Percentiles rank a stretch among this genome's conserved stretches.
Evolutionary conservation across 2,329 filamentous ascomycete genomes (phyloP).

Genomic region (Delphinella strobiligena): DNA sequence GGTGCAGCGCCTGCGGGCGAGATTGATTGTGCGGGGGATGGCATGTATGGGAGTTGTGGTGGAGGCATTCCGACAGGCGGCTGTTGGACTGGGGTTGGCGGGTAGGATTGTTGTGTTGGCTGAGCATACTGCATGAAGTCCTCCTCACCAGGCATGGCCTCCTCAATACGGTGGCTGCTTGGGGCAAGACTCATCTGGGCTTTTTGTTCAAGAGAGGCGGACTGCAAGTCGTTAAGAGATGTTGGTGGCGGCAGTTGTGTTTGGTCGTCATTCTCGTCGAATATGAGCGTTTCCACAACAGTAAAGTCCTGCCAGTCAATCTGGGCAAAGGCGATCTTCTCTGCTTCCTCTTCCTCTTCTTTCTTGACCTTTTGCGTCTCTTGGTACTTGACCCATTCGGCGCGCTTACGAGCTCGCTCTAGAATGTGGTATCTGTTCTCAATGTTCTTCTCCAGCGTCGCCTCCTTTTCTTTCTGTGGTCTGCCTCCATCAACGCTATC

Average conservation of each 20-base stretch:
- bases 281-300: slow-evolving; percentile 87
- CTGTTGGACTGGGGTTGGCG: slow-evolving; percentile 15
- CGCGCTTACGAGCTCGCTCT: slow-evolving; percentile 68
- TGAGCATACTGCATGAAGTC: slow-evolving; percentile 22
- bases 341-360: slow-evolving; percentile 75
- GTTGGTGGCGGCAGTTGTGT: slow-evolving; percentile 80
- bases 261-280: slow-evolving; percentile 78
- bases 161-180: slow-evolving; percentile 71
- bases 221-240: slow-evolving; percentile 81
- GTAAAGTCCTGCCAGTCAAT: slow-evolving; percentile 99
- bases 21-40: slow-evolving; percentile 8
- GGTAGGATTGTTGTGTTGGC: slow-evolving; percentile 16
- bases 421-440: slow-evolving; percentile 71
- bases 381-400: slow-evolving; percentile 76
- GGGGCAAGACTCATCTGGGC: slow-evolving; percentile 77
- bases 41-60: slow-evolving; percentile 16
- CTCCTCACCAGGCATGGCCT: slow-evolving; percentile 42
- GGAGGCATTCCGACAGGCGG: slow-evolving; percentile 10
- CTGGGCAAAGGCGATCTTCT: slow-evolving; percentile 64
- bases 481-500: slow-evolving; percentile 58
- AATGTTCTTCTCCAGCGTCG: slow-evolving; percentile 61
- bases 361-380: slow-evolving; percentile 78
- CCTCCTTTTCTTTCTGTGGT: slow-evolving; percentile 59
- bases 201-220: slow-evolving; percentile 88
- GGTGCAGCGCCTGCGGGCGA: slow-evolving; percentile 9